Conservation (phyloP, 495 filamentous ascomycete species). For the Lasiosphaeria hispida region DNA sequence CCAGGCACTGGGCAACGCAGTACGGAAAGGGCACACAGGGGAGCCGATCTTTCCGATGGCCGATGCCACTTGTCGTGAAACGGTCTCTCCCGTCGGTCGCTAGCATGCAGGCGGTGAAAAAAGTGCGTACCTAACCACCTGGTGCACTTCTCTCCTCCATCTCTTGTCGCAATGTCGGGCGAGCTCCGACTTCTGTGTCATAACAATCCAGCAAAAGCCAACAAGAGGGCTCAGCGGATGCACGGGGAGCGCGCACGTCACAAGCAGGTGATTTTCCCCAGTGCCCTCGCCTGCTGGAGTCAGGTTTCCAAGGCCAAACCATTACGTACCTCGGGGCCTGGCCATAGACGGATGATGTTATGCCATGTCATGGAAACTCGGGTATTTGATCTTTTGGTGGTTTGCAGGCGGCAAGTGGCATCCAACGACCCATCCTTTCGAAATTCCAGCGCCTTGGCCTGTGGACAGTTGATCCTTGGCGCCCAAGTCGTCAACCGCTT, state of each 20-base stretch:
- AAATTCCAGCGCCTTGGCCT: conserved; percentile 1
- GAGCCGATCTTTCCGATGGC: too few relatives aligned
- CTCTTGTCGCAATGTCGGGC: too few relatives aligned
- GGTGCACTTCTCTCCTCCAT: too few relatives aligned
- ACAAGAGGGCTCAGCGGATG: neutral
- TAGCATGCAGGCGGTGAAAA: too few relatives aligned
- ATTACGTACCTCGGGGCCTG: conserved; percentile 31
- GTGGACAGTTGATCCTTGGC: conserved; percentile 1
- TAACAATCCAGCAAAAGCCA: too few relatives aligned
- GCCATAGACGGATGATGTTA: conserved; percentile 29
- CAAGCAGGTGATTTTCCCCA: conserved; percentile 4
- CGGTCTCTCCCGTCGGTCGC: too few relatives aligned
- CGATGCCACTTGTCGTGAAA: too few relatives aligned
- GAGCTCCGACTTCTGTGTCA: too few relatives aligned
- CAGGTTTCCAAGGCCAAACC: conserved; percentile 17
- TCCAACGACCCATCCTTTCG: conserved; percentile 12
- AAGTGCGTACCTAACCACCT: too few relatives aligned
- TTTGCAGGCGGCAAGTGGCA: conserved; percentile 12
- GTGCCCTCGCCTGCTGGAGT: conserved; percentile 17
- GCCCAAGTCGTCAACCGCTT: conserved; percentile 26
- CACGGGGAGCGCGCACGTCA: conserved; percentile 12
- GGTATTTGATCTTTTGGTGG: conserved; percentile 8
- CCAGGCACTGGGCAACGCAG: too few relatives aligned
- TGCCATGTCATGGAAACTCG: conserved; percentile 38
- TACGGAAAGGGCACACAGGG: too few relatives aligned